Evolutionary conservation across 208 protist species (phyloP).

Genomic region (Crithidia mellificae): DNA sequence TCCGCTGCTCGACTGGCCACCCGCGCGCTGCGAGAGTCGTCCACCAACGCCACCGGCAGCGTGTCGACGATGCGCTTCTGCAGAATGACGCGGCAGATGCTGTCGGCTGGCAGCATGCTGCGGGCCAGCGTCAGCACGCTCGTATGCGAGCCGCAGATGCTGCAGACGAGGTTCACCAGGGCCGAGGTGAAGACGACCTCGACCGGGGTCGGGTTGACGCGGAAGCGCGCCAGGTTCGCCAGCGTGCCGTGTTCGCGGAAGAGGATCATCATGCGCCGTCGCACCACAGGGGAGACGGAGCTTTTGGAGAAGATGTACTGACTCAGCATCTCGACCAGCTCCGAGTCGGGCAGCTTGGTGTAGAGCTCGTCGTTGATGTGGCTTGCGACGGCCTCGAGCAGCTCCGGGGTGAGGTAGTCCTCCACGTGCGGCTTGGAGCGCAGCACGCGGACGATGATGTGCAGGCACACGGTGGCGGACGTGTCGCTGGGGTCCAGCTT

Average conservation of each 20-base stretch:
- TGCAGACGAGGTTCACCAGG: conserved; percentile 74
- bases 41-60: conserved; percentile 2
- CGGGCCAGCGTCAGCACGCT: conserved; percentile 67
- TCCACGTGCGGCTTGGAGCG: conserved; percentile 54
- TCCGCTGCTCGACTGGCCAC: neutral
- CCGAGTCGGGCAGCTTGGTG: conserved; percentile 50
- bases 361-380: conserved; percentile 51
- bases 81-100: conserved; percentile 38
- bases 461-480: conserved; percentile 47
- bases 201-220: conserved; percentile 21
- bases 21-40: neutral
- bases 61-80: conserved; percentile 24
- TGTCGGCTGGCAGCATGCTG: conserved; percentile 45
- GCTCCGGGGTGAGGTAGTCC: conserved; percentile 54
- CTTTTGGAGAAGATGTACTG: conserved; percentile 56
- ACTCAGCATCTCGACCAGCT: conserved; percentile 66
- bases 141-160: conserved; percentile 55
- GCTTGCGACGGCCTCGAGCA: conserved; percentile 43
- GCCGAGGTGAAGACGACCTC: conserved; percentile 60
- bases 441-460: conserved; percentile 66
- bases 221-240: conserved; percentile 35
- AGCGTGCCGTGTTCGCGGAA: conserved; percentile 63
- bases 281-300: conserved; percentile 42
- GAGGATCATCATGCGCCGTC: conserved; percentile 71
- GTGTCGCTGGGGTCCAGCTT: conserved; percentile 18